Evolutionary conservation across 139 green algal species (phyloP).

Genomic region (Chlorella sp.): DNA sequence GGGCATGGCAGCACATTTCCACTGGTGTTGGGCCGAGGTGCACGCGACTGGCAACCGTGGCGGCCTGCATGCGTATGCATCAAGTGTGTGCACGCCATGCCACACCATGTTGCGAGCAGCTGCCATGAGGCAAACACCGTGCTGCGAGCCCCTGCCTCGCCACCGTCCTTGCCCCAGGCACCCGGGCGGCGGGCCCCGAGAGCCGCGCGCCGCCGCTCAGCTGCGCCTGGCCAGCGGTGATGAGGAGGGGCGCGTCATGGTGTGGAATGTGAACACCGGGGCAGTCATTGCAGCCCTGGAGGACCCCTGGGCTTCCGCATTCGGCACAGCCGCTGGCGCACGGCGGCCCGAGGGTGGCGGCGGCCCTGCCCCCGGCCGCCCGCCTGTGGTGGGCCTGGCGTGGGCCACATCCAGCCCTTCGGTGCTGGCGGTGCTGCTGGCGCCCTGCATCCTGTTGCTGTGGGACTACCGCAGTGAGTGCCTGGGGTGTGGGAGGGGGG

Average conservation of each 20-base stretch:
- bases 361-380: not conserved
- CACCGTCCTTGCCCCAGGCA: conserved; percentile 16
- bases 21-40: not conserved
- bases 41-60: not conserved
- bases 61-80: no score
- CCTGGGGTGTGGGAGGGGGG: not conserved
- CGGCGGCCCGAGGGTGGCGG: conserved; percentile 21
- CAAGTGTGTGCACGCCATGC: no score
- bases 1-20: no score
- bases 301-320: conserved; percentile 42
- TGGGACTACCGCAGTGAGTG: conserved; percentile 72
- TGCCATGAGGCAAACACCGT: no score
- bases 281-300: conserved; percentile 54
- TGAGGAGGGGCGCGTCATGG: conserved; percentile 67
- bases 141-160: not conserved
- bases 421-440: conserved; percentile 75
- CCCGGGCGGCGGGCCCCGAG: conserved; percentile 1
- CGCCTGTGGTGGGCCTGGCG: conserved; percentile 47
- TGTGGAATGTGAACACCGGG: conserved; percentile 75
- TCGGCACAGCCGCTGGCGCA: not conserved
- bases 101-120: no score
- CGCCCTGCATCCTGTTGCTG: conserved; percentile 69
- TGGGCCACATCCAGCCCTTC: conserved; percentile 64
- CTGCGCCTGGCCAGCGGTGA: conserved; percentile 81
- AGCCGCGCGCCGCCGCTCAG: not conserved